Base-by-base conservation (phyloP, 805 yeast genomes). In the Saccharomycopsis synnaedendra region DNA sequence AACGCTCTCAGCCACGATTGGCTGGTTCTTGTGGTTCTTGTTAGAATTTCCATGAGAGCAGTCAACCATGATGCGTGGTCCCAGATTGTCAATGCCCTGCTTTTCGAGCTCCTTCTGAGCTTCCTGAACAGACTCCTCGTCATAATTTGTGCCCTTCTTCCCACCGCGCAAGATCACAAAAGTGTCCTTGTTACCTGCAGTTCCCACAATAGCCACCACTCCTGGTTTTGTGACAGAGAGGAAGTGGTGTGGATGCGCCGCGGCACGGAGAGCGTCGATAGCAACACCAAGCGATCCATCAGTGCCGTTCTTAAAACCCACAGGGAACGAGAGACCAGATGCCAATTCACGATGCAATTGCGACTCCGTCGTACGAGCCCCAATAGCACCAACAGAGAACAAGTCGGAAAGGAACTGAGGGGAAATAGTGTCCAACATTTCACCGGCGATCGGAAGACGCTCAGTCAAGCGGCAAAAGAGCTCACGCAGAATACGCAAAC, bases 361-460 rank as follows among this genome's bases (percentile, higher is more conserved):
- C 41, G 97, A 90, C 70, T 90, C 98, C 43, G 98, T 90, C 50
- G 98, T 90, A 72, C 98, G 82, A 49, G 98, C 98, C 62, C 98
- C 98, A 67, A 90, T 89, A 52, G 98, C 98, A 60, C 98, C 98
- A 57, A 90, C 80, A 34, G 95, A 83, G 56, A 90, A 74, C 58
- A 89, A 74, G 65, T 93, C 98, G 30, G 90, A 81, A 56, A 90
- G 75, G 75, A 76, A 90, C 74, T 90, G 98, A 19, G 98, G 98
- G 34, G 96, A 85, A 54, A 90, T 90, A 52, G 97, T 93, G 66
- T 90, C 98, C 66, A 90, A 78, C 98, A 90, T 93, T 69, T 90
- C 98, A 41, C 93, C 82, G 46, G 95, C 98, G 60, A 90, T 90
- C 47, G 98, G 97, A 49, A 90, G 64, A 50, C 88, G 90, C 55